Percentiles rank a stretch among this genome's conserved stretches.
Evolutionary conservation across 495 filamentous ascomycete genomes (phyloP).

Genomic region (Penicillium diatomitis): DNA sequence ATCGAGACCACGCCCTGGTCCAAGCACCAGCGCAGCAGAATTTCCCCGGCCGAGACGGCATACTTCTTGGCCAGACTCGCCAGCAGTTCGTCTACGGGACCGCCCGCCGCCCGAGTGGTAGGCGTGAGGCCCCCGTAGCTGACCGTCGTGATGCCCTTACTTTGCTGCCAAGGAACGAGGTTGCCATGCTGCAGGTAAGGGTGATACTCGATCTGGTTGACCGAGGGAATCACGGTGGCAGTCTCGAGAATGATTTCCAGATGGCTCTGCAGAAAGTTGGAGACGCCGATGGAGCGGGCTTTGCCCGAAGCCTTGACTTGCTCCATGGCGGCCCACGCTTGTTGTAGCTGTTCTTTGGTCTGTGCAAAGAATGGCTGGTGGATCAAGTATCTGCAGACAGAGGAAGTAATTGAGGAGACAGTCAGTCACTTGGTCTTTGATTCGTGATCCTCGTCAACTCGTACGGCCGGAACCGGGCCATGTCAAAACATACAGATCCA

Average conservation of each 20-base stretch:
- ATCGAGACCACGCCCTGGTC: slow-evolving; percentile 71
- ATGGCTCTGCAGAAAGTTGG: slow-evolving; percentile 63
- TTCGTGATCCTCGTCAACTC: no score
- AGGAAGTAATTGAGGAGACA: background rate
- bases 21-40: slow-evolving; percentile 67
- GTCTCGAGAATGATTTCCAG: slow-evolving; percentile 60
- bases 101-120: slow-evolving; percentile 52
- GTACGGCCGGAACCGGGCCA: no score
- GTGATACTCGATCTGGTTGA: slow-evolving; percentile 88
- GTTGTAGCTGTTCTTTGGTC: slow-evolving; percentile 52
- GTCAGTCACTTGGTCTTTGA: background rate
- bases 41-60: slow-evolving; percentile 57
- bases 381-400: slow-evolving; percentile 56
- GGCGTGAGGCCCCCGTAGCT: slow-evolving; percentile 65
- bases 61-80: slow-evolving; percentile 64
- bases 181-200: slow-evolving; percentile 71
- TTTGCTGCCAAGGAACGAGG: slow-evolving; percentile 56
- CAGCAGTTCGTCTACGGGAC: slow-evolving; percentile 58
- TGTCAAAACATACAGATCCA: slow-evolving; percentile 51
- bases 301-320: slow-evolving; percentile 57
- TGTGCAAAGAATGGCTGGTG: slow-evolving; percentile 65
- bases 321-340: slow-evolving; percentile 72
- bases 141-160: slow-evolving; percentile 57
- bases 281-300: slow-evolving; percentile 73
- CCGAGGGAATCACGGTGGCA: slow-evolving; percentile 51